Conservation (phyloP, 306 rosid species). For the Ochetophila trinervis region DNA sequence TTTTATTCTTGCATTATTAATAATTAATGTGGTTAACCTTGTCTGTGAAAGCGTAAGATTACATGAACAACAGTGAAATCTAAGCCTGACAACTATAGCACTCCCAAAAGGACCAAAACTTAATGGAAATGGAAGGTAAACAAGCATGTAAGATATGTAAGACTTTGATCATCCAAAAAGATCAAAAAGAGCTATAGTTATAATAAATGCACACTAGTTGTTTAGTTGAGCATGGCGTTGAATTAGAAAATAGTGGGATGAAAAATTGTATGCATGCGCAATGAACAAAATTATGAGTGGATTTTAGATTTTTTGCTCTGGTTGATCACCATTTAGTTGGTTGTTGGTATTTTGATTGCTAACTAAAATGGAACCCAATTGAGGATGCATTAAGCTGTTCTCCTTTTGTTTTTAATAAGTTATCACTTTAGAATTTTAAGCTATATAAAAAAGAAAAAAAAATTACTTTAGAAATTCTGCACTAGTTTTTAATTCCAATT, state of each 20-base stretch:
- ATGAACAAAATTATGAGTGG: neutral
- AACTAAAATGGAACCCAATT: no score
- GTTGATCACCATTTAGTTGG: no score
- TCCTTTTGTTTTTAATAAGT: no score
- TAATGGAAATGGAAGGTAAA: constrained; percentile 5
- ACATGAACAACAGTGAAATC: constrained; percentile 12
- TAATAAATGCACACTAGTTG: no score
- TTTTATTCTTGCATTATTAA: neutral
- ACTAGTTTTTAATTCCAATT: no score
- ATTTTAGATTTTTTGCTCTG: neutral
- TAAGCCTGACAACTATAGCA: neutral
- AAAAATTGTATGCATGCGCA: constrained; percentile 32
- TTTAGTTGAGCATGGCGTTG: constrained; percentile 20
- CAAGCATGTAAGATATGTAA: neutral
- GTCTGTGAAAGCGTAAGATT: constrained; percentile 15
- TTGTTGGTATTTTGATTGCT: no score
- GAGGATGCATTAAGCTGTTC: no score
- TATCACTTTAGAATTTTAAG: no score
- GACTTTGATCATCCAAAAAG: no score
- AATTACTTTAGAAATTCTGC: no score
- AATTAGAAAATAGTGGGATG: constrained; percentile 29
- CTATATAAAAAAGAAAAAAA: no score
- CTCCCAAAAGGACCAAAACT: neutral
- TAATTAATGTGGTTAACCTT: neutral
- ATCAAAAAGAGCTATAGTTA: no score